Percentiles rank a stretch among this genome's conserved stretches.
These are phyloP conservation scores for Cucurbita ficifolia DNA, from an alignment of 306 rosid genomes.

Conservation along the genomic window DNA sequence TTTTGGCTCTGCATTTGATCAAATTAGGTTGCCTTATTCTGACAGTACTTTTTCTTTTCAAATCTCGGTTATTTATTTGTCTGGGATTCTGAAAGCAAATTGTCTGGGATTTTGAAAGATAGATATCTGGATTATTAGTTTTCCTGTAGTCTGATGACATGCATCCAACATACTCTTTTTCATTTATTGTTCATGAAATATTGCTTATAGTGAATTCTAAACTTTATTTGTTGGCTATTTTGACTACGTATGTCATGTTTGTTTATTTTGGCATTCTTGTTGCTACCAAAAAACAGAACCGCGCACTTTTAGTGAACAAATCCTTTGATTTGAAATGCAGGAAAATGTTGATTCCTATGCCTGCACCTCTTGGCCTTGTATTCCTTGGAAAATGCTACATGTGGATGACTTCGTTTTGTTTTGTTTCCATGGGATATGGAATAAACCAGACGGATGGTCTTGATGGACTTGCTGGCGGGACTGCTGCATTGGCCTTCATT, in stretches of 20 bases:
- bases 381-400: slow-evolving; percentile 61
- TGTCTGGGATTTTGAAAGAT: no score
- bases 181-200: no score
- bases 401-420: slow-evolving; percentile 61
- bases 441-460: slow-evolving; percentile 76
- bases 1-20: no score
- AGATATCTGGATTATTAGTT: no score
- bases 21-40: no score
- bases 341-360: slow-evolving; percentile 81
- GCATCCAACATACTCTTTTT: no score
- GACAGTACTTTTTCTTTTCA: no score
- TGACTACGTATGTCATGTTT: not conserved
- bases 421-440: slow-evolving; percentile 84
- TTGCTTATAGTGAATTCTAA: no score
- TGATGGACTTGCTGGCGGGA: slow-evolving; percentile 92
- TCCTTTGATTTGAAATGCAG: slow-evolving; percentile 29
- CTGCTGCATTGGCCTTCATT: slow-evolving; percentile 79
- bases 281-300: not conserved
- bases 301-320: slow-evolving; percentile 1
- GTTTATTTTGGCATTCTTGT: not conserved
- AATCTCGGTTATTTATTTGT: no score
- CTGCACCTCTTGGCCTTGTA: slow-evolving; percentile 59
- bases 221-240: no score
- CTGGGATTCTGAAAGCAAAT: no score
- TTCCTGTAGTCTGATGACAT: no score